Percentiles rank a stretch among this genome's conserved stretches.
phyloP scores from a whole-genome alignment of 805 yeast genomes.

The Cyberlindnera xishuangbannaensis region DNA sequence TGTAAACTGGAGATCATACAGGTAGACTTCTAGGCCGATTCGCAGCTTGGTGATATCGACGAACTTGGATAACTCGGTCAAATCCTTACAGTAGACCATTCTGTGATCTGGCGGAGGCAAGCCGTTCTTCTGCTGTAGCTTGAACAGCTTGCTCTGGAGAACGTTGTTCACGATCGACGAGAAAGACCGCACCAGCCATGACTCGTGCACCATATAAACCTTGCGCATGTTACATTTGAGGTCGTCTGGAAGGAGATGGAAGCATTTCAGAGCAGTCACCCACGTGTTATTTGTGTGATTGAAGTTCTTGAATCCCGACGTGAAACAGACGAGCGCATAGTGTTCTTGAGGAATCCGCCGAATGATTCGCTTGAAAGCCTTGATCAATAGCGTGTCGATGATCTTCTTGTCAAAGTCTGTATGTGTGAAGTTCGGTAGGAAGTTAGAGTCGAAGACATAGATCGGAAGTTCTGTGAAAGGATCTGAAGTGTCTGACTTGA shows the following conservation, averaged over 20 bases:
- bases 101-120: conserved; percentile 15
- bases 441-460: conserved; percentile 78
- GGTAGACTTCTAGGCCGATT: conserved; percentile 69
- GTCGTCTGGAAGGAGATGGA: conserved; percentile 51
- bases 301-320: conserved; percentile 66
- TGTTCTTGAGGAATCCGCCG: conserved; percentile 52
- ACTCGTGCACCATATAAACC: conserved; percentile 81
- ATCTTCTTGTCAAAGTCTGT: conserved; percentile 31
- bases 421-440: conserved; percentile 55
- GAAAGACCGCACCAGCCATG: conserved; percentile 79
- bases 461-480: conserved; percentile 65
- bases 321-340: conserved; percentile 68
- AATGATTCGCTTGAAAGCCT: conserved; percentile 53
- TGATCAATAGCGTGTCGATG: conserved; percentile 36
- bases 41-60: conserved; percentile 75
- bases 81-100: conserved; percentile 30
- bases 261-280: conserved; percentile 66
- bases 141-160: conserved; percentile 41
- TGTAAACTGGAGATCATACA: conserved; percentile 53
- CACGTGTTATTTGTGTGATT: conserved; percentile 40
- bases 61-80: conserved; percentile 28
- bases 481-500: conserved; percentile 55
- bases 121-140: conserved; percentile 8
- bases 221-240: conserved; percentile 50
- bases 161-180: conserved; percentile 67